Base-by-base conservation (phyloP, 345 rosid species). In the Sonneratia caseolaris region DNA sequence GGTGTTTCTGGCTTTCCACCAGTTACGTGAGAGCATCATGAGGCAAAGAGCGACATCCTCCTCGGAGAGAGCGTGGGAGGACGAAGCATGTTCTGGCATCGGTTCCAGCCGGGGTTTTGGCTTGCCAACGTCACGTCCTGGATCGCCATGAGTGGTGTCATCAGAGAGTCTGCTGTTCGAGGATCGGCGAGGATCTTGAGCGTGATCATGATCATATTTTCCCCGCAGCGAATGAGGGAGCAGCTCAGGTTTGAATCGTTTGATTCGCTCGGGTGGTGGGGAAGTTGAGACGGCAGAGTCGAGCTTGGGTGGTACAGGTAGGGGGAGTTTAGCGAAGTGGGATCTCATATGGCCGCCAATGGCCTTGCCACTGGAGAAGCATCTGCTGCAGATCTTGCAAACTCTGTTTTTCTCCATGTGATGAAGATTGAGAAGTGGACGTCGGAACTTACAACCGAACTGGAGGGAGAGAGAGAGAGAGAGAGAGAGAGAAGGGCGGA, bases 331-430 rank as follows among this genome's bases (percentile, higher is more conserved):
- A 32, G 78, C 81, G 0, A 78, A 45, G 76, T 87, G 89, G 77
- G 88, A 87, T 85, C 86, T 82, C 88, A 87, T 87, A 74, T 85
- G 91, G 18, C 89, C 91, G 16, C 91, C 89, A 83, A 87, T 82
- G 81, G 91, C 89, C 79, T 87, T 87, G 27, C 92, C 86, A 73
- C 77, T 85, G n/a, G 87, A 77, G 66, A 87, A 85, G 64, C 79
- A 69, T 61, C 76, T 76, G 80, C 36, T 77, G 71, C 92, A 87
- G 89, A 85, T 87, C 86, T 73, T 76, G 77, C 92, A 87, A 69
- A 74, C 70, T 72, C 76, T 72, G 24, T 57, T 43, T 10, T 76
- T 49, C 56, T 84, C 85, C 85, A 84, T 81, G 51, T 13, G 51
- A 47, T 47, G 45, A 42, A 42, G 27, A 37, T 37, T 15, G 45